Evolutionary conservation across 2,329 filamentous ascomycete genomes (phyloP).

Genomic region (Fusarium sp.): DNA sequence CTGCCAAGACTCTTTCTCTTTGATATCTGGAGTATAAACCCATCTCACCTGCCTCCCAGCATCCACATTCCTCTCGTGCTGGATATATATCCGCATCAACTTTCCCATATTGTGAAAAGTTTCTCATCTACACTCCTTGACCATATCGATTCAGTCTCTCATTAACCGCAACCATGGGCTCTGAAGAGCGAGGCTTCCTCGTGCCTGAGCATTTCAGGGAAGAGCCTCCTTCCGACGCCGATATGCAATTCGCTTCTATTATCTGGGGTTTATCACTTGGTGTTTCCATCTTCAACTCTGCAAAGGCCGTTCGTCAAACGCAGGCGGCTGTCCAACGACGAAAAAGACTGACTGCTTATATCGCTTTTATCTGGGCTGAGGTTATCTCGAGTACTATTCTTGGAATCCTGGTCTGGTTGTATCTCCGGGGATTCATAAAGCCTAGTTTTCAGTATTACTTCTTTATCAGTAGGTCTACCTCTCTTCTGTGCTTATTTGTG

Average conservation of each 20-base stretch:
- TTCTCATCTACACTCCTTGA: not conserved
- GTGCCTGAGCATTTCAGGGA: conserved; percentile 34
- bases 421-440: conserved; percentile 31
- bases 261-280: conserved; percentile 43
- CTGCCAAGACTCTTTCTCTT: not conserved
- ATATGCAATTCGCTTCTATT: conserved; percentile 44
- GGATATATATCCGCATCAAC: not conserved
- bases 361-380: conserved; percentile 39
- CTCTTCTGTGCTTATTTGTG: not conserved
- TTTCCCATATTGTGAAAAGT: conserved; percentile 1
- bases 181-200: conserved; percentile 38
- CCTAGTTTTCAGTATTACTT: conserved; percentile 50
- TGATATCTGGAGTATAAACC: not conserved
- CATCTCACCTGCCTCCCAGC: not conserved
- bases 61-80: conserved; percentile 3
- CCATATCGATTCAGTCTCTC: not conserved
- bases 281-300: conserved; percentile 40
- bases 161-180: conserved; percentile 5
- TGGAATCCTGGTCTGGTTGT: conserved; percentile 40
- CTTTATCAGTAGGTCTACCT: conserved; percentile 37
- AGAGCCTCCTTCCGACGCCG: conserved; percentile 19
- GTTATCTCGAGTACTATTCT: conserved; percentile 38
- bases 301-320: conserved; percentile 39
- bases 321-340: conserved; percentile 27
- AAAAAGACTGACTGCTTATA: conserved; percentile 36